Base-by-base conservation (phyloP, 2,329 filamentous ascomycete genomes). In the Nemania sp. region DNA sequence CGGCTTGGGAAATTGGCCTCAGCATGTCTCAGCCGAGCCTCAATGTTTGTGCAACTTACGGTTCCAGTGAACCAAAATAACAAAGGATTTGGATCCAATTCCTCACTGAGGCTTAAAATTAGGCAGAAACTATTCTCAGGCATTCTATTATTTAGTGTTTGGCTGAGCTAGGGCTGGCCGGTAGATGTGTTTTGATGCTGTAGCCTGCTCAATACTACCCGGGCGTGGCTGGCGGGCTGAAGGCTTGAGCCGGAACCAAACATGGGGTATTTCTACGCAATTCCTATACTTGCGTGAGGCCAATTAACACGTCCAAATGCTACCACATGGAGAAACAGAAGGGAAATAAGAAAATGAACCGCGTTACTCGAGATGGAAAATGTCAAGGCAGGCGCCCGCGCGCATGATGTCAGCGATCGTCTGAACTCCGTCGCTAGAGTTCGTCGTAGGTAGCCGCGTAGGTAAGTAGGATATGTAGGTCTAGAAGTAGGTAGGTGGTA, bases 381-480 rank as follows among this genome's bases (percentile, higher is more conserved):
- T 18, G 38, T 41, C 38, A 15, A 18, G 8, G 38, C 13, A 24
- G 5, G 11, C 47, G 47, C 51, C 26, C 26, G 35, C 27, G 53
- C n/a, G 52, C 53, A 68, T 69, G 67, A 66, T 66, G 63, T 69
- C 67, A 69, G 49, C 32, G 63, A 69, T 66, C 62, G 32, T 59
- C 62, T 63, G 43, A 32, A 47, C 27, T 54, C n/a, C 5, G 47
- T 43, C 32, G 24, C 22, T 26, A 26, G 10, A 22, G 60, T 55
- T 43, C 38, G 43, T 32, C 43, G 32, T 35, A 55, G 5, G 29
- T 26, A 13, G 2, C 6, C 52, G 11, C 20, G 41, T 7, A 20
- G 20, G 15, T 45, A 45, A 2, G 6, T 6, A 45, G 15, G 15
- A 5, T n/a, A 26, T 32, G 29, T 35, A 45, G 29, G 26, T n/a